phyloP scores from a whole-genome alignment of 129 eudicot genomes.

The Artemisia argyi region DNA sequence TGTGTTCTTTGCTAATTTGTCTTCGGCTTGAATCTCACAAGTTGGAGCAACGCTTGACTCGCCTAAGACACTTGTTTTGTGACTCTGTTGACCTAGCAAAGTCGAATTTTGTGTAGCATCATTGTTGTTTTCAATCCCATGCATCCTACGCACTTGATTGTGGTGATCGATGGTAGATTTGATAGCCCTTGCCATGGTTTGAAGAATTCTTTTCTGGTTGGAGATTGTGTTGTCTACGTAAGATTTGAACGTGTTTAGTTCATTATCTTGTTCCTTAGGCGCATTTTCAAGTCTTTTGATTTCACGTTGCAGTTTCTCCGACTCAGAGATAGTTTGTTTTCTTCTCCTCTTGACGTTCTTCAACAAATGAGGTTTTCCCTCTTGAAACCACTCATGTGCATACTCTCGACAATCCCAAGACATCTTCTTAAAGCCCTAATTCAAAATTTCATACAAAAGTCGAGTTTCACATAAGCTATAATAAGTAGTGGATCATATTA shows the following conservation, averaged over 20 bases:
- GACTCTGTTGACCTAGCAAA: neutral
- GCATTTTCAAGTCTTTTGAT: constrained; percentile 6
- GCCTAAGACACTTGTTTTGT: neutral
- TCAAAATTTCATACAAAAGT: neutral
- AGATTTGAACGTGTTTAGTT: neutral
- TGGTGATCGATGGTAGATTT: constrained; percentile 8
- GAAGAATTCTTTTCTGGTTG: constrained; percentile 6
- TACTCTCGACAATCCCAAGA: constrained; percentile 27
- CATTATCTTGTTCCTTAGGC: constrained; percentile 15
- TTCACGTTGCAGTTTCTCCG: neutral
- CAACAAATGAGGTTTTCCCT: constrained; percentile 23
- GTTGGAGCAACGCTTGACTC: neutral
- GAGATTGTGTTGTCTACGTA: constrained; percentile 14
- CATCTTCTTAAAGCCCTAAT: constrained; percentile 30
- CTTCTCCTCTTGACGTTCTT: constrained; percentile 18
- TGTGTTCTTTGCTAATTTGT: neutral
- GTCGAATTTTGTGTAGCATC: neutral
- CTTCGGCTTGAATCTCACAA: neutral
- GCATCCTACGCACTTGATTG: neutral
- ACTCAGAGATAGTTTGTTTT: neutral
- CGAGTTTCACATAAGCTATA: neutral
- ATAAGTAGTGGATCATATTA: too few species aligned
- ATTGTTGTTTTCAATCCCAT: neutral
- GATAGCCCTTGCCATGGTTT: constrained; percentile 2
- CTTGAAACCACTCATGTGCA: constrained; percentile 28